Evolutionary conservation across 2,329 filamentous ascomycete species (phyloP).

Genomic region (Exophiala sideris): DNA sequence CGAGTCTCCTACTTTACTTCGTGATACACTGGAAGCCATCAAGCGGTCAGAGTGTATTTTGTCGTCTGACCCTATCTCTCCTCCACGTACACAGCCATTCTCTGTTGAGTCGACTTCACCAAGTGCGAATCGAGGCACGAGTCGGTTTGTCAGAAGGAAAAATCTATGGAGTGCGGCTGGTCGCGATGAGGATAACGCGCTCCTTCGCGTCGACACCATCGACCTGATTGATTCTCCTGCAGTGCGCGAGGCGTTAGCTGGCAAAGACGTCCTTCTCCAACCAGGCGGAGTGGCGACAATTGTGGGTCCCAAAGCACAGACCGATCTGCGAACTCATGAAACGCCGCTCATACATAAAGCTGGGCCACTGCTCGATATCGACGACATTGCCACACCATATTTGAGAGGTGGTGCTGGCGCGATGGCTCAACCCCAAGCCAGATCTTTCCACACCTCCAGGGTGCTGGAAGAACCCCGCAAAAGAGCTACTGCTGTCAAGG

Average conservation of each 20-base stretch:
- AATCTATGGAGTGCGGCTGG: slow-evolving; percentile 70
- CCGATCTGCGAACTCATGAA: not conserved
- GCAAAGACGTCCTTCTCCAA: slow-evolving; percentile 25
- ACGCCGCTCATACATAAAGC: slow-evolving; percentile 4
- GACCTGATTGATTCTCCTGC: slow-evolving; percentile 53
- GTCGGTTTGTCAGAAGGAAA: slow-evolving; percentile 32
- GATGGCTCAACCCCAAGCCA: not conserved
- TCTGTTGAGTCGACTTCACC: slow-evolving; percentile 27
- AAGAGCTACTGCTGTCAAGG: not conserved
- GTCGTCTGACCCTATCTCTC: slow-evolving; percentile 21
- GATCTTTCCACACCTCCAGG: slow-evolving; percentile 10
- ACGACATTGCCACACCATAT: slow-evolving; percentile 18
- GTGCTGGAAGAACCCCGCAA: not conserved
- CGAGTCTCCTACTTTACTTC: slow-evolving; percentile 64
- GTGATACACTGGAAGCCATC: slow-evolving; percentile 61
- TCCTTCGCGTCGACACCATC: slow-evolving; percentile 62
- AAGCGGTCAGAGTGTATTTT: slow-evolving; percentile 51
- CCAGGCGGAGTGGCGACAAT: not conserved
- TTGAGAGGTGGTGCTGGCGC: not conserved
- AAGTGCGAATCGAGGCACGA: slow-evolving; percentile 33
- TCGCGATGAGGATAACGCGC: slow-evolving; percentile 61
- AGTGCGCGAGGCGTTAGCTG: slow-evolving; percentile 24
- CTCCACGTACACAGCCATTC: slow-evolving; percentile 8
- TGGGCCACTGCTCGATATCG: slow-evolving; percentile 14
- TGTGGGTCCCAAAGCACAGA: not conserved